Conservation (phyloP, 768 basidiomycete genomes). For the Lactarius tabidus region DNA sequence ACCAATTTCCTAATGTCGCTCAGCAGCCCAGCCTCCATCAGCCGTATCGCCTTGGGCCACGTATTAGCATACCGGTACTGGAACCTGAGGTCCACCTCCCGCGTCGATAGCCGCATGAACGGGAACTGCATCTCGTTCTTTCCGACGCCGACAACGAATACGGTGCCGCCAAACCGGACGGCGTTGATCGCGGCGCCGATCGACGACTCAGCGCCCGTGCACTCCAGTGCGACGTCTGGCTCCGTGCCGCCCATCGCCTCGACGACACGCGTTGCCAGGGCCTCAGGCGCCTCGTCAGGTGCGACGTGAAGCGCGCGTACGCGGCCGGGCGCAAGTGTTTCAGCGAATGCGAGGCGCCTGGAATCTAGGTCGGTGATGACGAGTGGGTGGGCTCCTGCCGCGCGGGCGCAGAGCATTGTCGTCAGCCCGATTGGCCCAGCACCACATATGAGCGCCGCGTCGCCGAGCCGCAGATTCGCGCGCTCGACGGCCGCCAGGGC, state of each 20-base stretch:
- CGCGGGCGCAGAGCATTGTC: constrained; percentile 57
- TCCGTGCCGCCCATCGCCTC: constrained; percentile 46
- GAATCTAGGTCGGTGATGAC: constrained; percentile 66
- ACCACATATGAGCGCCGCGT: constrained; percentile 59
- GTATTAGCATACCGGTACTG: constrained; percentile 67
- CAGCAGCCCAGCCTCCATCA: constrained; percentile 66
- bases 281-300: constrained; percentile 42
- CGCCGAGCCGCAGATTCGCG: constrained; percentile 59
- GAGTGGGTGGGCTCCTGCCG: constrained; percentile 66
- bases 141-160: constrained; percentile 68
- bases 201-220: constrained; percentile 61
- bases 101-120: constrained; percentile 68
- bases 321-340: constrained; percentile 40
- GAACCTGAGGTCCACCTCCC: constrained; percentile 65
- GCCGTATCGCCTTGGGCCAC: constrained; percentile 82
- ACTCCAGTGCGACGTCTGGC: constrained; percentile 52
- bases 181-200: constrained; percentile 48
- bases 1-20: constrained; percentile 74
- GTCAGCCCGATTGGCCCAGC: constrained; percentile 66
- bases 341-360: constrained; percentile 62
- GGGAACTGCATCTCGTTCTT: constrained; percentile 61
- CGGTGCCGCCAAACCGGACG: constrained; percentile 58
- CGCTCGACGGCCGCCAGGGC: constrained; percentile 67
- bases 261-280: constrained; percentile 51
- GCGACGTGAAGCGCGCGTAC: constrained; percentile 55